Conservation (phyloP, 1,284 basidiomycete genomes). For the Blastosporella zonata region DNA sequence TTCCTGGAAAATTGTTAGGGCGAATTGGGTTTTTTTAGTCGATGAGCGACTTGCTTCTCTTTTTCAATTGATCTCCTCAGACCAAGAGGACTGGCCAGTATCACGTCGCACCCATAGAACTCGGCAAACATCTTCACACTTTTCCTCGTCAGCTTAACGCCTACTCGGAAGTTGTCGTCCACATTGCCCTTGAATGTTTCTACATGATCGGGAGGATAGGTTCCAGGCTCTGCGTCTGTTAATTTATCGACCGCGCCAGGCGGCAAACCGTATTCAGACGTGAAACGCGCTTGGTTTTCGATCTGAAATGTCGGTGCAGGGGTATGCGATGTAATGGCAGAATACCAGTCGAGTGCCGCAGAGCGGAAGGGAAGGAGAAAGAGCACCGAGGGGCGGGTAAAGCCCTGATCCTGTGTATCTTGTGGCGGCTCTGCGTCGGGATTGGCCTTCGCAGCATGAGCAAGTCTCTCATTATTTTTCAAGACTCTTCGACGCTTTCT, state of each 20-base stretch:
- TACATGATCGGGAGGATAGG: slow-evolving; percentile 87
- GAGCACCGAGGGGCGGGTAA: slow-evolving; percentile 93
- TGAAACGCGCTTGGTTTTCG: slow-evolving; percentile 85
- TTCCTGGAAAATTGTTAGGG: slow-evolving; percentile 44
- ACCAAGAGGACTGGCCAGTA: slow-evolving; percentile 92
- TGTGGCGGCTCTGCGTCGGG: slow-evolving; percentile 51
- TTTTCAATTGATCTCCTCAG: slow-evolving; percentile 92
- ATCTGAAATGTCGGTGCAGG: slow-evolving; percentile 69
- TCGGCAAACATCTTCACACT: slow-evolving; percentile 84
- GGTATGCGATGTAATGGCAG: slow-evolving; percentile 65
- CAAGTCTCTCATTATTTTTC: slow-evolving; percentile 91
- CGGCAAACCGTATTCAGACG: slow-evolving; percentile 82
- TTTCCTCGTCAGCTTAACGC: slow-evolving; percentile 91
- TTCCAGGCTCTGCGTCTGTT: slow-evolving; percentile 63
- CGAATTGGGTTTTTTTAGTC: background rate
- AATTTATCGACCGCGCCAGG: slow-evolving; percentile 82
- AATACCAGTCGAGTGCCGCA: slow-evolving; percentile 78
- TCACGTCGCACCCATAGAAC: slow-evolving; percentile 89
- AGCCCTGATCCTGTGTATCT: slow-evolving; percentile 93
- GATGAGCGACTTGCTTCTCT: slow-evolving; percentile 64
- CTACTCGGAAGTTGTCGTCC: slow-evolving; percentile 93
- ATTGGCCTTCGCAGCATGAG: slow-evolving; percentile 58
- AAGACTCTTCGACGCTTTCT: slow-evolving; percentile 93
- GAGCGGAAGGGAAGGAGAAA: slow-evolving; percentile 92
- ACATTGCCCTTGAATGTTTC: slow-evolving; percentile 96